Conservation (phyloP, 768 basidiomycete species). For the Mrakia frigida region DNA sequence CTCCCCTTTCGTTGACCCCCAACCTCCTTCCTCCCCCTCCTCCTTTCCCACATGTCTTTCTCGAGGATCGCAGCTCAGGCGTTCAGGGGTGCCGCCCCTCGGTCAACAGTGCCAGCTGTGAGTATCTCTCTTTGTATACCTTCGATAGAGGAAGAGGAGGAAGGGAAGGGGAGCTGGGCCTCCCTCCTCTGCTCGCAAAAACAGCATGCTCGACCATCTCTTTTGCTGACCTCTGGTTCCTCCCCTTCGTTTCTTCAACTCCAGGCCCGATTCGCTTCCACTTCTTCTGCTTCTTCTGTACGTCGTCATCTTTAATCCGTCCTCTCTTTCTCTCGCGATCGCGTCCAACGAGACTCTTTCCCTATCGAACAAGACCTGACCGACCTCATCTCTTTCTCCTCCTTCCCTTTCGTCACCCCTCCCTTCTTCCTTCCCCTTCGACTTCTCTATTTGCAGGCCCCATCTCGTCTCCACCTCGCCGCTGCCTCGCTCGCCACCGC, state of each 20-base stretch:
- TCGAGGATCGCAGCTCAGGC: constrained; percentile 27
- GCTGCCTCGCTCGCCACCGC: constrained; percentile 70
- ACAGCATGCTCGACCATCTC: background rate
- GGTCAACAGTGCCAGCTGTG: constrained; percentile 20
- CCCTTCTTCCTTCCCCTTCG: background rate
- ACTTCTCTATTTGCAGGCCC: constrained; percentile 8
- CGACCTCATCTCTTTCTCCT: background rate
- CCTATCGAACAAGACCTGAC: too few relatives aligned
- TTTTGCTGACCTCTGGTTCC: background rate
- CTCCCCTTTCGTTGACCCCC: constrained; percentile 37
- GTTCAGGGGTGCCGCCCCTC: constrained; percentile 23
- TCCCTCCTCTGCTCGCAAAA: background rate
- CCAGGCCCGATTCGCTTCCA: constrained; percentile 29
- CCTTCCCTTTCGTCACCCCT: background rate
- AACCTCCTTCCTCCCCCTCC: constrained; percentile 42
- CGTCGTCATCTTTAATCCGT: background rate
- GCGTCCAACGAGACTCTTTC: background rate
- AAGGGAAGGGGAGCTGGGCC: background rate
- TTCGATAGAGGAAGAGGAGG: background rate
- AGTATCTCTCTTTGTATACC: background rate
- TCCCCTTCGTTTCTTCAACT: background rate
- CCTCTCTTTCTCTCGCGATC: background rate
- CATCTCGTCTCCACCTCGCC: constrained; percentile 49
- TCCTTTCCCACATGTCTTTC: constrained; percentile 34
- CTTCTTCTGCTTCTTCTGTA: constrained; percentile 24